phyloP scores from a whole-genome alignment of 2,329 filamentous ascomycete species.

The Blastomyces emzantsi region DNA sequence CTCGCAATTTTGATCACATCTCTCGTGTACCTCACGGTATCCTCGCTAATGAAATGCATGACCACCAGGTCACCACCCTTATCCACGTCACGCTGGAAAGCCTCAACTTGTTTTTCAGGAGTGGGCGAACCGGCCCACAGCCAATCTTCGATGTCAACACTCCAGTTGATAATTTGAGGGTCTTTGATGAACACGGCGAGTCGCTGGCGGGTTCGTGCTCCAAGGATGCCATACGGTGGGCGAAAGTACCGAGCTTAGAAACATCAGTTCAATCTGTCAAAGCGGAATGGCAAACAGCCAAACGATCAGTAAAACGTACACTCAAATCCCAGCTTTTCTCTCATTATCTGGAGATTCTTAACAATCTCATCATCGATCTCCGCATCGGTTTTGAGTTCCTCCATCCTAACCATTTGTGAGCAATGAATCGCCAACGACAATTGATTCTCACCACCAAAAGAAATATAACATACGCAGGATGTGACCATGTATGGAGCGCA shows the following conservation, averaged over 20 bases:
- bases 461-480: slow-evolving; percentile 44
- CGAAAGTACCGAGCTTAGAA: slow-evolving; percentile 51
- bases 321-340: slow-evolving; percentile 25
- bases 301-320: slow-evolving; percentile 21
- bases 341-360: slow-evolving; percentile 26
- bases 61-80: slow-evolving; percentile 58
- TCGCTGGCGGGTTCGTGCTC: slow-evolving; percentile 56
- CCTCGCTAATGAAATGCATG: slow-evolving; percentile 59
- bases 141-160: slow-evolving; percentile 63
- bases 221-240: slow-evolving; percentile 60
- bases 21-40: slow-evolving; percentile 54
- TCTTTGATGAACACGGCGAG: slow-evolving; percentile 46
- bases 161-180: slow-evolving; percentile 58
- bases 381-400: slow-evolving; percentile 24
- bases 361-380: slow-evolving; percentile 33
- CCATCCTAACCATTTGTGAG: slow-evolving; percentile 25
- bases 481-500: slow-evolving; percentile 58
- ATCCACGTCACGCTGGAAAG: slow-evolving; percentile 54
- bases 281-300: not conserved
- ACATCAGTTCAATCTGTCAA: not conserved
- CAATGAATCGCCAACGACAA: not conserved
- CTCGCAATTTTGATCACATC: slow-evolving; percentile 59
- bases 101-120: slow-evolving; percentile 57
- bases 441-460: not conserved
- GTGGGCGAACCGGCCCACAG: slow-evolving; percentile 54